These are phyloP conservation scores for Candida palmyrensis DNA, from an alignment of 805 yeast genomes.

Conservation along the genomic window DNA sequence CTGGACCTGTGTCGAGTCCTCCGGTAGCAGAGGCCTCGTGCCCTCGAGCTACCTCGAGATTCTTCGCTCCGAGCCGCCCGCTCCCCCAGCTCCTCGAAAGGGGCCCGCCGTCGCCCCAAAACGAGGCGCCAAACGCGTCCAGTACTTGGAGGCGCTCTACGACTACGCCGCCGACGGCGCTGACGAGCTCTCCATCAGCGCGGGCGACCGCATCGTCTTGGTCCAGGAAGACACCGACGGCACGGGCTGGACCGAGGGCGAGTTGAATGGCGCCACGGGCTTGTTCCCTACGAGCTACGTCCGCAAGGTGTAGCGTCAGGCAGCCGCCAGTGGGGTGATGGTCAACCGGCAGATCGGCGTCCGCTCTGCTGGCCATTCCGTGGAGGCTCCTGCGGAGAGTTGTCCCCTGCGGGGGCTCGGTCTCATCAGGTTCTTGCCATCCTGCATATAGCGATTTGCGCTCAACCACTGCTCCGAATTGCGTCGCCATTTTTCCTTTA, in stretches of 20 bases:
- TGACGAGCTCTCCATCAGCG: constrained; percentile 67
- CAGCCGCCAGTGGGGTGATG: not conserved
- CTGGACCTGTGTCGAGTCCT: constrained; percentile 66
- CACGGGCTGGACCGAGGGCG: constrained; percentile 96
- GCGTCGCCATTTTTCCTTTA: no score
- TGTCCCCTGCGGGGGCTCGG: no score
- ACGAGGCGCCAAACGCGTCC: constrained; percentile 61
- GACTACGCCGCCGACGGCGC: constrained; percentile 74
- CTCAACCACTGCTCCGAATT: no score
- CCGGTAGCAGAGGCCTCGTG: constrained; percentile 65
- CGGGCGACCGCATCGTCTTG: constrained; percentile 71
- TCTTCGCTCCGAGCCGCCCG: not conserved
- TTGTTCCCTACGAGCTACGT: constrained; percentile 71
- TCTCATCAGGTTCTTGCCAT: no score
- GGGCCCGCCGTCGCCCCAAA: constrained; percentile 83
- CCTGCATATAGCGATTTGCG: no score
- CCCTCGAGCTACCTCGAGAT: constrained; percentile 73
- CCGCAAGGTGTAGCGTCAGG: constrained; percentile 21
- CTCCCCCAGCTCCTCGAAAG: constrained; percentile 24
- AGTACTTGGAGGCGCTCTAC: constrained; percentile 64
- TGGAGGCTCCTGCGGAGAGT: no score
- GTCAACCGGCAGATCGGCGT: no score
- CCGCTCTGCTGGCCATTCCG: no score
- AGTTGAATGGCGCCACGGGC: constrained; percentile 35
- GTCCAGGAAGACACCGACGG: constrained; percentile 54